Conservation (phyloP, 441 rosid species). For the Euphorbia celastroides region DNA sequence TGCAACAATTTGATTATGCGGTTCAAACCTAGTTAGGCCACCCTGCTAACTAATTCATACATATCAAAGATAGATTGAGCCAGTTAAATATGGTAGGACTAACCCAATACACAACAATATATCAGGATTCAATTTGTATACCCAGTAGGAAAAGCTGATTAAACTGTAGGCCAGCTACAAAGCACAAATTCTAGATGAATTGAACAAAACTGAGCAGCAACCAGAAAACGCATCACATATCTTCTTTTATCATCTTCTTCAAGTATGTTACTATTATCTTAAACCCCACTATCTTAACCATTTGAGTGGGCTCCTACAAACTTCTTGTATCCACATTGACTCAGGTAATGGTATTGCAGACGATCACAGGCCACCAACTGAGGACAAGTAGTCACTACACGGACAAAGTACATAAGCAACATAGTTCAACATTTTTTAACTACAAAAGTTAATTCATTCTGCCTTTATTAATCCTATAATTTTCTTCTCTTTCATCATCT, state of each 20-base stretch:
- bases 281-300: background rate
- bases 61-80: constrained; percentile 1
- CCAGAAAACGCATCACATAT: background rate
- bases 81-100: background rate
- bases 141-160: background rate
- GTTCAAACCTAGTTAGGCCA: background rate
- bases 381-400: background rate
- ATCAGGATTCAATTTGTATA: background rate
- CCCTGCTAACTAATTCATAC: background rate
- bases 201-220: background rate
- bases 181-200: background rate
- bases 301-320: background rate
- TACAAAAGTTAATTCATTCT: too few species aligned
- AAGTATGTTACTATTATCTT: background rate
- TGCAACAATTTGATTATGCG: background rate
- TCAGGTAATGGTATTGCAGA: background rate
- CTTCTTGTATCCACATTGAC: background rate
- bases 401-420: background rate
- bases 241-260: background rate
- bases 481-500: background rate
- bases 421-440: too few species aligned
- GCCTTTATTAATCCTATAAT: too few species aligned
- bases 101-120: background rate
- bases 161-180: background rate
- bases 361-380: background rate